phyloP scores from a whole-genome alignment of 2,329 filamentous ascomycete genomes.

The Myriosclerotinia duriaeana region DNA sequence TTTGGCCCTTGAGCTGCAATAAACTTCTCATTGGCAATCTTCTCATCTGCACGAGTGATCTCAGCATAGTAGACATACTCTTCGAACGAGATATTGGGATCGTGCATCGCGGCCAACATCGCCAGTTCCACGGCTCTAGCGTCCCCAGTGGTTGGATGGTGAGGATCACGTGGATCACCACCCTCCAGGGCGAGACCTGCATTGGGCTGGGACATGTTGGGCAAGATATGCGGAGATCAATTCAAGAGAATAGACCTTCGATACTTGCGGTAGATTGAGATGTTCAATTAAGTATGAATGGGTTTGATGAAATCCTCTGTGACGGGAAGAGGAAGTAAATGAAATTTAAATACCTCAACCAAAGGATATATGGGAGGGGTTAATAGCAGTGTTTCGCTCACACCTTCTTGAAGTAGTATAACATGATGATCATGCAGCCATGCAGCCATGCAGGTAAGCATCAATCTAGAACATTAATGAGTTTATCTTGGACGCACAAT shows the following conservation, averaged over 20 bases:
- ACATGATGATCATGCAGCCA: constrained; percentile 9
- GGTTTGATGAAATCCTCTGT: no score
- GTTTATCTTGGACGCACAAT: background rate
- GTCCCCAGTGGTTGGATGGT: constrained; percentile 21
- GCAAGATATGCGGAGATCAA: constrained; percentile 11
- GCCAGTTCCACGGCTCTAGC: constrained; percentile 28
- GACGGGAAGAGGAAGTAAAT: background rate
- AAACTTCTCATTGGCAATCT: constrained; percentile 25
- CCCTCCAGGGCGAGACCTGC: constrained; percentile 34
- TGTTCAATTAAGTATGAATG: background rate
- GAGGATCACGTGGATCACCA: constrained; percentile 32
- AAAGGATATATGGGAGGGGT: background rate
- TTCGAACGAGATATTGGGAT: constrained; percentile 40
- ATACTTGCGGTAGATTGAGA: background rate
- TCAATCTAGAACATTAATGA: background rate
- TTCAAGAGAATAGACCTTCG: background rate
- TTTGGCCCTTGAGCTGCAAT: constrained; percentile 6
- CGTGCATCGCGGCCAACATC: constrained; percentile 30
- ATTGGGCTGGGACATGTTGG: constrained; percentile 27
- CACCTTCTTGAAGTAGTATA: constrained; percentile 12
- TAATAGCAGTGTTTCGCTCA: background rate
- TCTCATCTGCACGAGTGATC: constrained; percentile 40
- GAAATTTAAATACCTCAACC: background rate
- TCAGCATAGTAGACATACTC: constrained; percentile 42
- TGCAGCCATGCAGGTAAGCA: constrained; percentile 15